Conservation (phyloP, 192 early-diverging fungal species). For the Coemansia interrupta region DNA sequence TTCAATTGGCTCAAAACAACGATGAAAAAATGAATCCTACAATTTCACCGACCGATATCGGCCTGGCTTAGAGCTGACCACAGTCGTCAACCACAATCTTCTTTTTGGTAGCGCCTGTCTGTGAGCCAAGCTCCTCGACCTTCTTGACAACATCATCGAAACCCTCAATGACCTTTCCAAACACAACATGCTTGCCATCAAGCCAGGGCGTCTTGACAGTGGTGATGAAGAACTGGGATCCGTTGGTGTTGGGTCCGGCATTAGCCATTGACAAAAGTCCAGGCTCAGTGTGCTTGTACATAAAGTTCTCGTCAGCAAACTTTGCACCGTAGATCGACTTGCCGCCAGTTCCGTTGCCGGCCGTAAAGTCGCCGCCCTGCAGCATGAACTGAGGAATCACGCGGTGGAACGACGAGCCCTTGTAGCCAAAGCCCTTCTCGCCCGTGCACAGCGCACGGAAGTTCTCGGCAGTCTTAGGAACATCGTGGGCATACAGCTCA, state of each 20-base stretch:
- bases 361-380: slow-evolving; percentile 87
- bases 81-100: slow-evolving; percentile 65
- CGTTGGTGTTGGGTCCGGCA: slow-evolving; percentile 73
- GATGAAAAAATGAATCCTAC: neutral
- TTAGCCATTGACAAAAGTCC: slow-evolving; percentile 80
- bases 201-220: slow-evolving; percentile 70
- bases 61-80: slow-evolving; percentile 54
- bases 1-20: too few relatives aligned
- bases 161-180: slow-evolving; percentile 73
- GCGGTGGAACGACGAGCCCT: slow-evolving; percentile 51
- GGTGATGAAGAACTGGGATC: slow-evolving; percentile 82
- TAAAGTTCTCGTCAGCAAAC: slow-evolving; percentile 66
- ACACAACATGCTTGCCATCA: slow-evolving; percentile 75
- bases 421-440: slow-evolving; percentile 55
- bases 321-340: slow-evolving; percentile 83
- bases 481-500: slow-evolving; percentile 65
- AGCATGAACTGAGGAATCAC: slow-evolving; percentile 84
- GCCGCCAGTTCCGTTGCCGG: slow-evolving; percentile 76
- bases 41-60: slow-evolving; percentile 10
- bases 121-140: slow-evolving; percentile 64
- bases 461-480: slow-evolving; percentile 93
- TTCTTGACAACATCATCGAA: slow-evolving; percentile 71
- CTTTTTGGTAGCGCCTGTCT: slow-evolving; percentile 57
- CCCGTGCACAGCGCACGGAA: slow-evolving; percentile 67
- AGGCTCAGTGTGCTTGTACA: slow-evolving; percentile 62